Base-by-base conservation (phyloP, 768 basidiomycete genomes). In the Tulasnella sp. region DNA sequence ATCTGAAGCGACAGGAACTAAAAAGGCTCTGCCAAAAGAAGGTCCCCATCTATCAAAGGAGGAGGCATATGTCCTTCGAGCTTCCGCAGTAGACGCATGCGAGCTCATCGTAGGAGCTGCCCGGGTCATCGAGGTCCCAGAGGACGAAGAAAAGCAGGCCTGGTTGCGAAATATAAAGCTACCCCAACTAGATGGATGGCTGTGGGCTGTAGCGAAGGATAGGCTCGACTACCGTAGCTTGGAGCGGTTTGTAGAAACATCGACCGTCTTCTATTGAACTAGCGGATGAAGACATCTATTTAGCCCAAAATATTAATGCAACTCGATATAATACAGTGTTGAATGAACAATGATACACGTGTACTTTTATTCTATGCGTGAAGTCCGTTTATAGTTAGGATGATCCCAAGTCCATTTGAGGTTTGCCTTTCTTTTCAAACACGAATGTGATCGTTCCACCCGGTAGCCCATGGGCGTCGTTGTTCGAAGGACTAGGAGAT, bases 191-290 rank as follows among this genome's bases (percentile, higher is more conserved):
- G 92, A 95, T 83, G 89, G 89, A 83, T 96, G 94, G 93, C 85
- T 96, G n/a, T 94, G 94, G 93, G 88, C 91, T 44, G 89, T 94
- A 6, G 93, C 93, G 50, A 95, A 96, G 84, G 94, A 94, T 83
- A 87, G 93, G 82, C 82, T 86, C 42, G 94, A 94, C 85, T 95
- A 94, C 83, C 87, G 93, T 76, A 86, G 86, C 75, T 87, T 96
- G 58, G 88, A 88, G 82, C 87, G 94, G 82, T 93, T 95, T 83
- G 92, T 89, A n/a, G 86, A 90, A 84, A 87, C 88, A 79, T 87
- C 91, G 81, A 94, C 94, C 0, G 86, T 90, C 58, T 94, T 91
- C 85, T 96, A 94, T 85, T 96, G 85, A 89, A 50, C 22, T 50
- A 18, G 48, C 18, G 22, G 46, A 50, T 22, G 22, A 18, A 50